Evolutionary conservation across 495 filamentous ascomycete species (phyloP).

Genomic region (Immersiella caudata): DNA sequence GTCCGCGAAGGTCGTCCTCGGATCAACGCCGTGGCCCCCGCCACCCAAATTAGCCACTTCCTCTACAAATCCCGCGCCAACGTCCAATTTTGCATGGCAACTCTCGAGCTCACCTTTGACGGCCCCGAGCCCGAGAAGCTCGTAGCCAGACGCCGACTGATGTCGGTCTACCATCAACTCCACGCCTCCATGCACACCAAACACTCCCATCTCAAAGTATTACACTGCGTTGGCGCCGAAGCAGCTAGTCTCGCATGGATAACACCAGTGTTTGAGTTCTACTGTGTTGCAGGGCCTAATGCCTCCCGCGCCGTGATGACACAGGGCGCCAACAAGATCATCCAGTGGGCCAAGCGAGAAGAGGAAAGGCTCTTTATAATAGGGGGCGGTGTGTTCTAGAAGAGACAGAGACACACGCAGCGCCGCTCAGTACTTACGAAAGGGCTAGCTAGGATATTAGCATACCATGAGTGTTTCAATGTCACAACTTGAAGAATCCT

Average conservation of each 20-base stretch:
- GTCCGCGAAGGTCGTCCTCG: slow-evolving; percentile 69
- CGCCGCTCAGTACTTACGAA: neutral
- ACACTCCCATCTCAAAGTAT: slow-evolving; percentile 78
- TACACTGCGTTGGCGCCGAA: slow-evolving; percentile 73
- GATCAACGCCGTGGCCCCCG: slow-evolving; percentile 73
- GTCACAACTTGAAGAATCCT: neutral
- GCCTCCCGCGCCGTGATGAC: slow-evolving; percentile 76
- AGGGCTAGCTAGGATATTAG: neutral
- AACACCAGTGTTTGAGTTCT: slow-evolving; percentile 88
- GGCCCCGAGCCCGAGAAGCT: slow-evolving; percentile 38
- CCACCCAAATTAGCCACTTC: slow-evolving; percentile 82
- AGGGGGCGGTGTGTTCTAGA: slow-evolving; percentile 74
- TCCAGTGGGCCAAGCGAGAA: slow-evolving; percentile 86
- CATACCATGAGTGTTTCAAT: neutral
- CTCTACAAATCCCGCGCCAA: slow-evolving; percentile 91
- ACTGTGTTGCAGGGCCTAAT: slow-evolving; percentile 84
- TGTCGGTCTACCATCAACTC: slow-evolving; percentile 81
- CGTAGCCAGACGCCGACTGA: slow-evolving; percentile 70
- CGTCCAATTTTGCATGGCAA: slow-evolving; percentile 93
- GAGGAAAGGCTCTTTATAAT: slow-evolving; percentile 95
- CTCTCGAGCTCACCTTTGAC: slow-evolving; percentile 71
- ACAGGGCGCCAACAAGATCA: slow-evolving; percentile 81
- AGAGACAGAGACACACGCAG: neutral
- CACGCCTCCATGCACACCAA: slow-evolving; percentile 84
- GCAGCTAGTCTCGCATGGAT: slow-evolving; percentile 84